phyloP scores from a whole-genome alignment of 768 basidiomycete species.

The Lentinula detonsa region DNA sequence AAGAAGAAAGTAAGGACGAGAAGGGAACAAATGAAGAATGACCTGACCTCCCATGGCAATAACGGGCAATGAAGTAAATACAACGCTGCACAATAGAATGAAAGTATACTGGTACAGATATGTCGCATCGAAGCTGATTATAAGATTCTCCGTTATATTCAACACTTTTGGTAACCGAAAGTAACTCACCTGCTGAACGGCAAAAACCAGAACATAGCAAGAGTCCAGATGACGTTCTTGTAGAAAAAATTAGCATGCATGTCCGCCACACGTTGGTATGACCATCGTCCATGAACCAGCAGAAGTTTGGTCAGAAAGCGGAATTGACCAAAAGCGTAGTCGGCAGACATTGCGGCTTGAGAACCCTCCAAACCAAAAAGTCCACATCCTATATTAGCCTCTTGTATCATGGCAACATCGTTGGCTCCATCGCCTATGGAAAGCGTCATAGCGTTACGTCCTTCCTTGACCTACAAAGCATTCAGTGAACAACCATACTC shows the following conservation, averaged over 20 bases:
- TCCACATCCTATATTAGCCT: slow-evolving; percentile 97
- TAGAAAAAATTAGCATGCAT: slow-evolving; percentile 99
- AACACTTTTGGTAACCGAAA: slow-evolving; percentile 1
- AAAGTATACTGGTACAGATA: slow-evolving; percentile 95
- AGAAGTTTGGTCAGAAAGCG: slow-evolving; percentile 87
- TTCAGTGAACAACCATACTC: slow-evolving; percentile 7
- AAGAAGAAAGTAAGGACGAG: slow-evolving; percentile 8
- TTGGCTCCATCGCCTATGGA: slow-evolving; percentile 98
- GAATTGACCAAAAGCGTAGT: slow-evolving; percentile 98
- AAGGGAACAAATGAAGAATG: slow-evolving; percentile 1
- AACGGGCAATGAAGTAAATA: slow-evolving; percentile 93
- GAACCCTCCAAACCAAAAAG: slow-evolving; percentile 92
- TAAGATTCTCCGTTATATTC: background rate
- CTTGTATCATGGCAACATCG: slow-evolving; percentile 99
- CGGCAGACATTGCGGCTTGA: slow-evolving; percentile 98
- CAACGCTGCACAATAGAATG: slow-evolving; percentile 83
- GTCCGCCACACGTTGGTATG: slow-evolving; percentile 91
- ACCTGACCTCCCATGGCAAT: slow-evolving; percentile 78
- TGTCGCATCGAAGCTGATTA: slow-evolving; percentile 79
- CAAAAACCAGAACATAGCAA: slow-evolving; percentile 92
- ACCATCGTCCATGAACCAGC: slow-evolving; percentile 95
- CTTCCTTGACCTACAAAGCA: slow-evolving; percentile 77
- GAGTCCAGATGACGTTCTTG: slow-evolving; percentile 95
- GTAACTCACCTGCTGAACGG: slow-evolving; percentile 72
- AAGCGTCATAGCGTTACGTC: slow-evolving; percentile 91